A percentile compares a stretch with the other conserved stretches of the same genome.
Conservation (phyloP, 2,329 filamentous ascomycete species). For the Metarhizium guizhouense region DNA sequence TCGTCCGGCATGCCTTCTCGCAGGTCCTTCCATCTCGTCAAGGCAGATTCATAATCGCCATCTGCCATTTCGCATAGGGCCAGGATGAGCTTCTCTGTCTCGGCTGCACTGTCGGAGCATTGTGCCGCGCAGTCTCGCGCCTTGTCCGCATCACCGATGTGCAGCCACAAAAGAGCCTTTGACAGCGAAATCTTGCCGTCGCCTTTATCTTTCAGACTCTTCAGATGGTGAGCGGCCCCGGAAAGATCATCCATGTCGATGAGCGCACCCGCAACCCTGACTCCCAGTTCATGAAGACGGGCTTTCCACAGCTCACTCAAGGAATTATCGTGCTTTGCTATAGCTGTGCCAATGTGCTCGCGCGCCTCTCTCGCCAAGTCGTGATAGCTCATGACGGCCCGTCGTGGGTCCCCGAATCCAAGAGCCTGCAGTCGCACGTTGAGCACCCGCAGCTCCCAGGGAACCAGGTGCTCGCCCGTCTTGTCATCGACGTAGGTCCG, state of each 20-base stretch:
- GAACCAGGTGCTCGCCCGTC: constrained; percentile 57
- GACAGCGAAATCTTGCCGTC: constrained; percentile 35
- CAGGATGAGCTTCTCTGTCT: constrained; percentile 40
- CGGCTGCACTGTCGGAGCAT: constrained; percentile 19
- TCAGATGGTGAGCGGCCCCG: constrained; percentile 67
- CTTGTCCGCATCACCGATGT: constrained; percentile 65
- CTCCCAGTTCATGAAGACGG: constrained; percentile 66
- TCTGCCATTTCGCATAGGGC: constrained; percentile 74
- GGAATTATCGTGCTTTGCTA: constrained; percentile 36
- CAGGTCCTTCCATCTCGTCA: constrained; percentile 50
- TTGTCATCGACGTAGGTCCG: constrained; percentile 47
- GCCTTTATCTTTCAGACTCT: constrained; percentile 38
- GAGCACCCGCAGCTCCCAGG: constrained; percentile 79
- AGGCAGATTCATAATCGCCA: constrained; percentile 58
- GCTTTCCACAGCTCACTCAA: constrained; percentile 59
- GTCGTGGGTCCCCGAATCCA: constrained; percentile 73
- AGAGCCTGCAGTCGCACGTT: constrained; percentile 77
- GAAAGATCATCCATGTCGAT: constrained; percentile 83
- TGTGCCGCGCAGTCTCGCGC: constrained; percentile 47
- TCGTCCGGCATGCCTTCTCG: constrained; percentile 33
- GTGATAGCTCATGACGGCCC: constrained; percentile 84
- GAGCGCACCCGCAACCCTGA: constrained; percentile 55
- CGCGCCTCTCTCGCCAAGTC: constrained; percentile 76
- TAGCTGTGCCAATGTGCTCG: constrained; percentile 42
- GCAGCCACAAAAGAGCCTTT: constrained; percentile 62